Evolutionary conservation across 1,284 basidiomycete species (phyloP).

Genomic region (Fistulina hepatica): DNA sequence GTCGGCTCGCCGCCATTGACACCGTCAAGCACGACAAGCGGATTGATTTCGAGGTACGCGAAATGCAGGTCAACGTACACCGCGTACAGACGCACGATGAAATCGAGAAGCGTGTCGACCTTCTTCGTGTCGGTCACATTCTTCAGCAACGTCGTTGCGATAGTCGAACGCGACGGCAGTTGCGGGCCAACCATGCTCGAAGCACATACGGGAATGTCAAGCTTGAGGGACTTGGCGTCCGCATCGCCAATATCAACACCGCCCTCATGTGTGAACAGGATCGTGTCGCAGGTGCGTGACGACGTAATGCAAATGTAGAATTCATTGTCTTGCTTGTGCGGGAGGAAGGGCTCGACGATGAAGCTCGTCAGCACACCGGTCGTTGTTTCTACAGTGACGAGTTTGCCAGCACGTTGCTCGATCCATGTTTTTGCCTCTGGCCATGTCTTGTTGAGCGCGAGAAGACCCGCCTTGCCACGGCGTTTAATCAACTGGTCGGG

Average conservation of each 20-base stretch:
- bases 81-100: conserved; percentile 89
- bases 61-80: conserved; percentile 98
- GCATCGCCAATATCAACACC: conserved; percentile 99
- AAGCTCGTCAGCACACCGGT: conserved; percentile 95
- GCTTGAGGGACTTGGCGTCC: conserved; percentile 91
- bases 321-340: conserved; percentile 88
- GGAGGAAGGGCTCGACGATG: conserved; percentile 97
- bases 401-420: conserved; percentile 82
- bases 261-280: conserved; percentile 98
- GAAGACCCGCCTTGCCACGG: conserved; percentile 94
- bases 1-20: conserved; percentile 60
- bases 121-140: conserved; percentile 76
- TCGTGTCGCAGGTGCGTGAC: conserved; percentile 87
- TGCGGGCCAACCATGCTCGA: conserved; percentile 29
- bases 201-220: conserved; percentile 65
- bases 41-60: conserved; percentile 99
- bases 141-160: conserved; percentile 67
- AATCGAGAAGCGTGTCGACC: conserved; percentile 67
- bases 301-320: conserved; percentile 99
- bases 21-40: conserved; percentile 87
- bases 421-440: conserved; percentile 84
- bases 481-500: conserved; percentile 99
- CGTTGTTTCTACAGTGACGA: conserved; percentile 57
- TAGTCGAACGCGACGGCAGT: conserved; percentile 73
- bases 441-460: conserved; percentile 88